A percentile compares a stretch with the other conserved stretches of the same genome.
Conservation (phyloP, 1,284 basidiomycete species). For the Takashimella koratensis region DNA sequence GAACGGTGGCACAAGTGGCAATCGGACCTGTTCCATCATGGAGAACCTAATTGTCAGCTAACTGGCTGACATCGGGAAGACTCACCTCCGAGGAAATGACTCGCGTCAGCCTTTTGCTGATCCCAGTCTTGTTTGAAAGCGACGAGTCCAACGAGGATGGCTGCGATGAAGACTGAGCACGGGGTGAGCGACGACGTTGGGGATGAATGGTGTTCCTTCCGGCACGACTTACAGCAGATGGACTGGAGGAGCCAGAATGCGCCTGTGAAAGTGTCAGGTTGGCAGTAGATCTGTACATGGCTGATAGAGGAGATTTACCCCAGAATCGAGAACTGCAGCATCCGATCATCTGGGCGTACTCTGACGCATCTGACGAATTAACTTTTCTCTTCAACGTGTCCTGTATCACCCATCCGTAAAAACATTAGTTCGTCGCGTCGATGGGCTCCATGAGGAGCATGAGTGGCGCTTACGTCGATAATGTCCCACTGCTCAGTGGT, state of each 20-base stretch:
- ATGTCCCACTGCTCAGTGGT: constrained; percentile 70
- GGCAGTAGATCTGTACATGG: constrained; percentile 59
- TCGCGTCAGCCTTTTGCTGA: constrained; percentile 35
- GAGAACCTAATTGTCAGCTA: too few species aligned
- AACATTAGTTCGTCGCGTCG: too few species aligned
- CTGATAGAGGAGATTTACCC: constrained; percentile 45
- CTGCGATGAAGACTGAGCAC: constrained; percentile 66
- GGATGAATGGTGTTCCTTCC: not conserved
- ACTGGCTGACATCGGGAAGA: too few species aligned
- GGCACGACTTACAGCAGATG: constrained; percentile 54
- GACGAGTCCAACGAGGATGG: constrained; percentile 77
- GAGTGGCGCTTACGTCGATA: constrained; percentile 55
- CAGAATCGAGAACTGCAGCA: constrained; percentile 52
- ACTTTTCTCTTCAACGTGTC: constrained; percentile 88
- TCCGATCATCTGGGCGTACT: constrained; percentile 82
- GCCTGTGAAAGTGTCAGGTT: constrained; percentile 59
- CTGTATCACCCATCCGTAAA: constrained; percentile 8
- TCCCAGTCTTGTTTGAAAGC: constrained; percentile 66
- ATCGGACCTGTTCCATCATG: too few species aligned
- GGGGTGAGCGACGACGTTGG: too few species aligned
- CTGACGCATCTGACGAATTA: constrained; percentile 85
- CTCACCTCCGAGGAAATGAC: constrained; percentile 42
- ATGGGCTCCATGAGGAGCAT: not conserved
- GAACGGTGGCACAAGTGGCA: too few species aligned
- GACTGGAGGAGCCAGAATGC: constrained; percentile 85